phyloP scores from a whole-genome alignment of 148 eudicot genomes.

The Dysphania ambrosioides region DNA sequence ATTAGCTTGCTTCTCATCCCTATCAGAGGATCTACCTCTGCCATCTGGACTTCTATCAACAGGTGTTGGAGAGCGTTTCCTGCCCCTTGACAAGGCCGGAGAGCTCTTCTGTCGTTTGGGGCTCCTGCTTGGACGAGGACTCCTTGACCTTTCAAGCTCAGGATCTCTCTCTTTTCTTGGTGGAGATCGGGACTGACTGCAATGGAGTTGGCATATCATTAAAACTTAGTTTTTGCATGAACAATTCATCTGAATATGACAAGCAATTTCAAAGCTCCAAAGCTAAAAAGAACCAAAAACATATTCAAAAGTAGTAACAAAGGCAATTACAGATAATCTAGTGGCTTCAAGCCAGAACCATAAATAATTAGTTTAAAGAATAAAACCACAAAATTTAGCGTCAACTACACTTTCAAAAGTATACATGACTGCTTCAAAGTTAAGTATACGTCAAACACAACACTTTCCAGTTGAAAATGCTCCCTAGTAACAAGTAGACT shows the following conservation, averaged over 20 bases:
- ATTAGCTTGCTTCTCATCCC: constrained; percentile 35
- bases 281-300: not conserved
- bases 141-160: constrained; percentile 59
- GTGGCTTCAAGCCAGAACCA: not conserved
- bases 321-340: not conserved
- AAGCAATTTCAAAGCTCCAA: not conserved
- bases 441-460: not conserved
- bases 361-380: too few species aligned
- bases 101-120: constrained; percentile 44
- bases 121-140: constrained; percentile 52
- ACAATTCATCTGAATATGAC: not conserved
- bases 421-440: not conserved
- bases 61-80: constrained; percentile 61
- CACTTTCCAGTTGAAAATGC: not conserved
- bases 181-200: constrained; percentile 83
- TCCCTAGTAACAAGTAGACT: not conserved
- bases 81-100: constrained; percentile 41
- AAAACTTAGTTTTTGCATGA: not conserved
- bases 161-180: constrained; percentile 43
- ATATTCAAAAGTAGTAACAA: not conserved
- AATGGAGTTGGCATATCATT: not conserved
- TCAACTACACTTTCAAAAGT: not conserved
- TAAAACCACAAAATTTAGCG: not conserved
- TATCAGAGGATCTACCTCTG: constrained; percentile 42
- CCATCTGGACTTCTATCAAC: constrained; percentile 36